Conservation (phyloP, 345 rosid species). For the Fremontodendron californicum region DNA sequence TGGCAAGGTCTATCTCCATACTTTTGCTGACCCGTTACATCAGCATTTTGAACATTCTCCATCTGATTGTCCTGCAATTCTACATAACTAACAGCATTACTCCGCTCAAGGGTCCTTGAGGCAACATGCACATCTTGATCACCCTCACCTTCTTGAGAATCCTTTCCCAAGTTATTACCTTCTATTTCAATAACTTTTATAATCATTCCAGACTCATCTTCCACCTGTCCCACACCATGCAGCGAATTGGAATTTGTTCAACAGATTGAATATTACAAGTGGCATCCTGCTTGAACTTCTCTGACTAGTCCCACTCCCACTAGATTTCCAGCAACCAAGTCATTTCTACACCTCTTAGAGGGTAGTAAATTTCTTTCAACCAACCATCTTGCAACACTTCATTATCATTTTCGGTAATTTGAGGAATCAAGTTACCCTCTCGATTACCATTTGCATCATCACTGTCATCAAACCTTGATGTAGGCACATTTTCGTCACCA, state of each 20-base stretch:
- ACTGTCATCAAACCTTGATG: too few species aligned
- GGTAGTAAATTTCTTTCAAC: too few species aligned
- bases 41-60: constrained; percentile 8
- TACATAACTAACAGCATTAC: too few species aligned
- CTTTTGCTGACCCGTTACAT: not conserved
- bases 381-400: too few species aligned
- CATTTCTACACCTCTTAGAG: constrained; percentile 33
- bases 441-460: too few species aligned
- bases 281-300: constrained; percentile 33
- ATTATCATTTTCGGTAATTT: too few species aligned
- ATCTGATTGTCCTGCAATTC: too few species aligned
- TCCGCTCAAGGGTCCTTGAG: too few species aligned
- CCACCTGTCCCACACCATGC: not conserved
- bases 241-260: constrained; percentile 7
- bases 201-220: constrained; percentile 8
- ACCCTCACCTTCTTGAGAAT: constrained; percentile 20
- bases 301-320: constrained; percentile 12
- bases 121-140: constrained; percentile 12
- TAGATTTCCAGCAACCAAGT: constrained; percentile 18
- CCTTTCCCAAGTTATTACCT: constrained; percentile 8
- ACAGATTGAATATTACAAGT: not conserved
- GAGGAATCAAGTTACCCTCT: too few species aligned
- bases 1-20: not conserved
- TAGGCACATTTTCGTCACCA: constrained; percentile 5
- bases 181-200: constrained; percentile 8